These are phyloP conservation scores for Diplodia mutila DNA, from an alignment of 2,329 filamentous ascomycete species.

Conservation along the genomic window DNA sequence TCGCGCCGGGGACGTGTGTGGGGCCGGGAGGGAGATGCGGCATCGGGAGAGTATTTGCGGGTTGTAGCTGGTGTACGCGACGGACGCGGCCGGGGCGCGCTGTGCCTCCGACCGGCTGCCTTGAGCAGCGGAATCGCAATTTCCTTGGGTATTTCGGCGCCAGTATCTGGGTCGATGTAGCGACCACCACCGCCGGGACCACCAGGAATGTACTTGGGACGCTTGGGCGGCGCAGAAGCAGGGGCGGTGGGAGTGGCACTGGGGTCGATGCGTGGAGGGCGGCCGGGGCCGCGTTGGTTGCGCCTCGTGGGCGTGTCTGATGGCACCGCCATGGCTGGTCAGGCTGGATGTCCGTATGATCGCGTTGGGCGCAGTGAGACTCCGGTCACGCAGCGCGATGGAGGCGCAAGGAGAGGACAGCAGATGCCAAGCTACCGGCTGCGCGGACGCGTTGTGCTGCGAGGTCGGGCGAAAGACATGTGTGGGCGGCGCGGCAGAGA, in stretches of 20 bases:
- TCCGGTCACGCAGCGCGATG: constrained; percentile 24
- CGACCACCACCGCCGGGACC: constrained; percentile 84
- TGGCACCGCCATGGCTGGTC: constrained; percentile 22
- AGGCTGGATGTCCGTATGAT: constrained; percentile 4
- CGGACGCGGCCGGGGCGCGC: constrained; percentile 23
- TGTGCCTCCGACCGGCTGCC: constrained; percentile 22
- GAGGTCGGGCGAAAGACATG: constrained; percentile 21
- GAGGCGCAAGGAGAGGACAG: constrained; percentile 26
- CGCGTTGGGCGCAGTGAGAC: constrained; percentile 21
- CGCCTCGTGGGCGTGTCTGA: constrained; percentile 24
- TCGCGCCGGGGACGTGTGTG: constrained; percentile 46
- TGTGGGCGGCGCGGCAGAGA: constrained; percentile 1
- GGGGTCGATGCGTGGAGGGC: constrained; percentile 22
- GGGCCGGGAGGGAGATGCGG: constrained; percentile 36
- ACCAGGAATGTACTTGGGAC: constrained; percentile 74
- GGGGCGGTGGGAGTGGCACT: constrained; percentile 32
- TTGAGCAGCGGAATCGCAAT: constrained; percentile 25
- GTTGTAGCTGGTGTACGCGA: constrained; percentile 52
- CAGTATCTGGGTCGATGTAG: constrained; percentile 72
- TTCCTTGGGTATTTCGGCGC: constrained; percentile 50
- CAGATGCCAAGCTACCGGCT: constrained; percentile 26
- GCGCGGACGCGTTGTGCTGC: constrained; percentile 25
- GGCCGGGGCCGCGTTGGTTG: constrained; percentile 23
- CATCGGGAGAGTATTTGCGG: constrained; percentile 38
- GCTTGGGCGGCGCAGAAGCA: constrained; percentile 50